Conservation (phyloP, 345 rosid genomes). For the Turritis glabra region DNA sequence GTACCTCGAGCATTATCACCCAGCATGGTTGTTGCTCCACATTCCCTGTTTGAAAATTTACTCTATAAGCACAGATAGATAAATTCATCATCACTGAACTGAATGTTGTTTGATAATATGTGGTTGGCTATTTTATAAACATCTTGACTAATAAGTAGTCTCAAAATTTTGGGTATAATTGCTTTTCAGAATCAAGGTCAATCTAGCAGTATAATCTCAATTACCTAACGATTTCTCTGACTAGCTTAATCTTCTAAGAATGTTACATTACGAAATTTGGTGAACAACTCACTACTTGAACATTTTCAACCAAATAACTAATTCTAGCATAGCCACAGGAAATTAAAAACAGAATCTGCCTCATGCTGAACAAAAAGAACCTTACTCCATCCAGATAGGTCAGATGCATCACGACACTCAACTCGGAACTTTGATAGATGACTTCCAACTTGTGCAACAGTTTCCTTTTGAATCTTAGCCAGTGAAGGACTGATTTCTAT, state of each 20-base stretch:
- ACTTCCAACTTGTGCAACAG: constrained; percentile 81
- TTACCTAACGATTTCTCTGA: not conserved
- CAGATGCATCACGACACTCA: constrained; percentile 92
- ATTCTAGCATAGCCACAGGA: not conserved
- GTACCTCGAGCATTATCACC: constrained; percentile 97
- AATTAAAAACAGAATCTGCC: not conserved
- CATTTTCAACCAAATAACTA: constrained; percentile 13
- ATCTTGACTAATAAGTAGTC: not conserved
- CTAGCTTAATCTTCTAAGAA: not conserved
- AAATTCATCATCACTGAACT: not conserved
- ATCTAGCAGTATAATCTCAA: constrained; percentile 21
- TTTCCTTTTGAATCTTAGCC: constrained; percentile 81
- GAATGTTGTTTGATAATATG: not conserved
- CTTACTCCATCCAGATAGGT: constrained; percentile 85
- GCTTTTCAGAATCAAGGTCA: not conserved
- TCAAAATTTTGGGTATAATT: not conserved
- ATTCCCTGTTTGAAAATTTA: constrained; percentile 50
- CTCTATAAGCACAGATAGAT: constrained; percentile 22
- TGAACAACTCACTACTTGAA: constrained; percentile 4
- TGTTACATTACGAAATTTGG: not conserved
- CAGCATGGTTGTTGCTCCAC: constrained; percentile 84
- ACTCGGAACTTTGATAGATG: constrained; percentile 83
- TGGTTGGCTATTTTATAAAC: not conserved
- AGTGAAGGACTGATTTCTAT: constrained; percentile 94
- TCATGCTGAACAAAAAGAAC: constrained; percentile 12